Evolutionary conservation across 495 filamentous ascomycete species (phyloP).

Genomic region (Cercophora samala): DNA sequence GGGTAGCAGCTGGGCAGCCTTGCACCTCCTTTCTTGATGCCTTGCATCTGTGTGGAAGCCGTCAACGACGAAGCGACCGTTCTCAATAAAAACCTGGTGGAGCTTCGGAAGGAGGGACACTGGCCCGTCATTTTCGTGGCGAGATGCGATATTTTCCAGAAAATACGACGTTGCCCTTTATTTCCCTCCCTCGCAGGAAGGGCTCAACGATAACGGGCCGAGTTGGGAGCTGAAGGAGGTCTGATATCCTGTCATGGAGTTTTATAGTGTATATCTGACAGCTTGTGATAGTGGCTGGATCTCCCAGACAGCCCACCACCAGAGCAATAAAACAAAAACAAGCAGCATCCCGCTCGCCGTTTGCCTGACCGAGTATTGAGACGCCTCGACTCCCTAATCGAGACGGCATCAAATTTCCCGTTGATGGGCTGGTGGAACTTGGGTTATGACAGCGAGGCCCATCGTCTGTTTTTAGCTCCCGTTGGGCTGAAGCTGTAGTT

Average conservation of each 20-base stretch:
- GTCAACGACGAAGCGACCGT: not conserved
- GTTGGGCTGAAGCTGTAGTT: slow-evolving; percentile 33
- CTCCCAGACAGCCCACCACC: not conserved
- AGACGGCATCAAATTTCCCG: slow-evolving; percentile 30
- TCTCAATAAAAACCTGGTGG: slow-evolving; percentile 20
- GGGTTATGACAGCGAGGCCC: slow-evolving; percentile 18
- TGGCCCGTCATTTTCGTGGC: slow-evolving; percentile 11
- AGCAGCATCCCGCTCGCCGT: not conserved
- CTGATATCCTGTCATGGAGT: not conserved
- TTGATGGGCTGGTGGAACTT: slow-evolving; percentile 24
- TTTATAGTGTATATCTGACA: not conserved
- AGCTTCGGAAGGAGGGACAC: slow-evolving; percentile 19
- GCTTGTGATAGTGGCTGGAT: not conserved
- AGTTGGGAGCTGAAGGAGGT: slow-evolving; percentile 3
- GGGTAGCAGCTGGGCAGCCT: slow-evolving; percentile 8
- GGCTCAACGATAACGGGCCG: slow-evolving; percentile 5
- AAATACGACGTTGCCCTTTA: slow-evolving; percentile 6
- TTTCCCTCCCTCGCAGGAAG: not conserved
- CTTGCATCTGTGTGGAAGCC: slow-evolving; percentile 8
- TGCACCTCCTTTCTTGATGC: slow-evolving; percentile 4
- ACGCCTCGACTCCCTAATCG: slow-evolving; percentile 22
- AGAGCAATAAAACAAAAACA: not conserved
- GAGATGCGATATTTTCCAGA: slow-evolving; percentile 19
- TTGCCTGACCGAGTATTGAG: slow-evolving; percentile 17
- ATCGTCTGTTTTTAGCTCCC: slow-evolving; percentile 33